Evolutionary conservation across 2,329 filamentous ascomycete genomes (phyloP), one percentile per base, ranked within the genome.

Genomic region (Periglandula ipomoeae): DNA sequence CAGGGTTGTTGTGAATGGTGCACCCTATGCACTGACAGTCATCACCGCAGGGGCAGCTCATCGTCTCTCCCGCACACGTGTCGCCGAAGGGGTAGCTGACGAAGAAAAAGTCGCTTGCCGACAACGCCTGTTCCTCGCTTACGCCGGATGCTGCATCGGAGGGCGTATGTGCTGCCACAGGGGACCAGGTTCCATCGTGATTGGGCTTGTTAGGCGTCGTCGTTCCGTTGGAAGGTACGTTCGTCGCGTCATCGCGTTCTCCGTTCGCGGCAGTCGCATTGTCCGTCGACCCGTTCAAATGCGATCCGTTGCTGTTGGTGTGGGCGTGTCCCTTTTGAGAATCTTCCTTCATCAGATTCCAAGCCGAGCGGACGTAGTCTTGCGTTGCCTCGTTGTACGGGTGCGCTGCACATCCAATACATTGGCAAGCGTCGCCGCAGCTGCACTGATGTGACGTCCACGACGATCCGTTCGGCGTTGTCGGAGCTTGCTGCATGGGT

Each of bases 351-450:
- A 70, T 70, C 46, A 57, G 66, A 42, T 65, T 63, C 62, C 65
- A 71, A 1, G 73, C 73, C 6, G 73, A 75, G 46, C 73, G 68
- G 3, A 82, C 70, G 50, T 72, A 72, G 44, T 68, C 70, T 52
- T 70, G 74, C 45, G 78, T 85, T 20, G 81, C 77, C 7, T 78
- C 71, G 55, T 86, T 86, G 58, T 81, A 84, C 11, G 83, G 81
- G 60, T 86, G 82, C 2, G 78, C 78, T 5, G 80, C 73, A 59
- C 84, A 87, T 10, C 82, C 83, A 32, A 86, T 68, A 58, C 84
- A 87, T 55, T 81, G 74, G 55, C 84, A 87, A 24, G 69, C 69
- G 47, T 82, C 77, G 19, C 84, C 84, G 58, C 84, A 87, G 43
- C 71, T 70, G 56, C 84, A 87, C 47, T 63, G 68, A 41, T 68